Base-by-base conservation (phyloP, 2,329 filamentous ascomycete genomes). In the Dactylellina drechsleri region DNA sequence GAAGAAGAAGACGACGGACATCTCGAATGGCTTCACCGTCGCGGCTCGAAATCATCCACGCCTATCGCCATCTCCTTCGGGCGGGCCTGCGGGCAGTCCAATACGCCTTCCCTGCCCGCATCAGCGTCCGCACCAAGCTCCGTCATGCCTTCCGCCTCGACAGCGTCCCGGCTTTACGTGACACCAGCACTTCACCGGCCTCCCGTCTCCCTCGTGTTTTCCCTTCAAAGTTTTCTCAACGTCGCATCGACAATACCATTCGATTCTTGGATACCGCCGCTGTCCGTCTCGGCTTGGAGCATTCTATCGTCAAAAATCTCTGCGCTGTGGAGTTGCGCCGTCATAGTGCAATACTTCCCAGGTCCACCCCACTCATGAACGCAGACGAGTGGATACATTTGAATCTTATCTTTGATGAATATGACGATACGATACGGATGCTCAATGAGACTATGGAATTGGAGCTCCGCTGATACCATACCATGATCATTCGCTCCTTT, bases 41-140 rank as follows among this genome's bases (percentile, higher is more conserved):
- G 20, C 79, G 81, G 7, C 76, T 79, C 13, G 82, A 88, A 31
- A 80, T 92, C 60, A 80, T 89, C 45, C 85, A 86, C 78, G 88
- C 90, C 54, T 95, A 94, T 82, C 87, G 92, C 75, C 84, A 87
- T 70, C 84, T 95, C 40, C 90, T 91, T 80, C 88, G 89, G 61
- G 85, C 85, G 5, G 83, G 87, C 16, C 85, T 93, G n/a, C 87
- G 85, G 31, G 92, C 91, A 2, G 87, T 94, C 20, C 88, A 90
- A 77, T 91, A 88, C 83, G 87, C 91, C 13, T 86, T 86, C 76
- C 91, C 91, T 15, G 86, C 88, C 31, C 88, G 91, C 64, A 90
- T 84, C 81, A 83, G 86, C 2, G 84, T 87, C 15, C 87, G 87
- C 68, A 85, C 89, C 79, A 85, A 87, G 79, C 81, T 91, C 23